Conservation (phyloP, 2,329 filamentous ascomycete genomes). For the Cercospora sojina region DNA sequence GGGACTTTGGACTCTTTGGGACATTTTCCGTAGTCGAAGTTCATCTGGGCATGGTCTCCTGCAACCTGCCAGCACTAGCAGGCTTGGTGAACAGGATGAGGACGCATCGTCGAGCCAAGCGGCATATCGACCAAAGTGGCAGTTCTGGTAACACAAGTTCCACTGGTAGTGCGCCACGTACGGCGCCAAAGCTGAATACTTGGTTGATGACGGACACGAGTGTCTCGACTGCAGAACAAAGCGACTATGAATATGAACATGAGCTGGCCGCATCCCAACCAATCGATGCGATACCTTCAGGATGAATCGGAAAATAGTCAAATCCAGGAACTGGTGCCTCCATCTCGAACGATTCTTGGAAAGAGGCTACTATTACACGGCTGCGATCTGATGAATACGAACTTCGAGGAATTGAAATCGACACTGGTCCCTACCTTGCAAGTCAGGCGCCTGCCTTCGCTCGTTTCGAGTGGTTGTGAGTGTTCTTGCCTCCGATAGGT, state of each 20-base stretch:
- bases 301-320: background rate
- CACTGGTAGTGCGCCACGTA: background rate
- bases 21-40: slow-evolving; percentile 17
- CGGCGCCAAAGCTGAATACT: background rate
- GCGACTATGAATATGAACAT: slow-evolving; percentile 3
- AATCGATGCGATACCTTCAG: background rate
- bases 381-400: background rate
- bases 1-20: slow-evolving; percentile 19
- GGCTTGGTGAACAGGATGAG: slow-evolving; percentile 17
- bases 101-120: background rate
- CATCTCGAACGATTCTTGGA: background rate
- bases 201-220: background rate
- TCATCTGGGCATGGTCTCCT: slow-evolving; percentile 15
- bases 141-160: background rate
- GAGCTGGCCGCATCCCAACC: background rate
- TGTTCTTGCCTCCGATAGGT: too few species aligned
- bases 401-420: background rate
- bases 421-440: too few species aligned
- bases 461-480: too few species aligned
- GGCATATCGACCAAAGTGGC: background rate
- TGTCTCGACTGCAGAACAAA: background rate
- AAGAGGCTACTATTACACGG: background rate
- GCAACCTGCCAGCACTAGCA: slow-evolving; percentile 19
- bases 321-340: background rate
- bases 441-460: too few species aligned